Base-by-base conservation (phyloP, 768 basidiomycete genomes). In the Lentinus tigrinus region DNA sequence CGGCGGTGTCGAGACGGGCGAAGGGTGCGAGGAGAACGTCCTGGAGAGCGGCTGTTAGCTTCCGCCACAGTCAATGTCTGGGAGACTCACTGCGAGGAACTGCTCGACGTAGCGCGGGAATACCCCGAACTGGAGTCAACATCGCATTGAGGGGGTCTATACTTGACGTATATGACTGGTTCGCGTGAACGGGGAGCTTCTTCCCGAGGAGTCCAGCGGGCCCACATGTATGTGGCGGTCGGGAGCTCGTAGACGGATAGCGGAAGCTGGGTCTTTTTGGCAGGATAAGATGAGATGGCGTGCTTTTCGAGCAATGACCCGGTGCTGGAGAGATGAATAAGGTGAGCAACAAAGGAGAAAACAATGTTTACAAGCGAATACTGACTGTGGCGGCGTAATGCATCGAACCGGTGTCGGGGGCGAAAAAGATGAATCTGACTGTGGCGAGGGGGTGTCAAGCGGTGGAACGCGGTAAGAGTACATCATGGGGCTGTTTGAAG, bases 181-280 rank as follows among this genome's bases (percentile, higher is more conserved):
- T 42, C 31, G 17, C 26, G 42, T 1, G 43, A 37, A 9, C 36
- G 36, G 17, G 44, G 58, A n/a, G 24, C 36, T 3, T 31, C 34
- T 1, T 31, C 46, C 28, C 38, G 54, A 17, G 61, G 58, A 21
- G 52, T 50, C 53, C 57, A 63, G 19, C 60, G 61, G 13, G 64
- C 56, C 64, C 64, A 65, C 46, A 55, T 58, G 54, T 56, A 65
- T 10, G 64, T 63, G 0, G 64, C 64, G 13, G 61, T 62, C 3
- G 61, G 64, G 0, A 53, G 51, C 19, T 62, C 58, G 27, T 65
- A 65, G 4, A 65, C 48, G 4, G 64, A 62, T 3, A 65, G 47
- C 4, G 54, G 54, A 9, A n/a, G 51, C 7, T 52, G 23, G 5
- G 27, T n/a, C 19, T 47, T 39, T 21, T 44, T 38, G 7, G 47